Conservation (phyloP, 306 rosid genomes). For the Elaeagnus macrophylla region DNA sequence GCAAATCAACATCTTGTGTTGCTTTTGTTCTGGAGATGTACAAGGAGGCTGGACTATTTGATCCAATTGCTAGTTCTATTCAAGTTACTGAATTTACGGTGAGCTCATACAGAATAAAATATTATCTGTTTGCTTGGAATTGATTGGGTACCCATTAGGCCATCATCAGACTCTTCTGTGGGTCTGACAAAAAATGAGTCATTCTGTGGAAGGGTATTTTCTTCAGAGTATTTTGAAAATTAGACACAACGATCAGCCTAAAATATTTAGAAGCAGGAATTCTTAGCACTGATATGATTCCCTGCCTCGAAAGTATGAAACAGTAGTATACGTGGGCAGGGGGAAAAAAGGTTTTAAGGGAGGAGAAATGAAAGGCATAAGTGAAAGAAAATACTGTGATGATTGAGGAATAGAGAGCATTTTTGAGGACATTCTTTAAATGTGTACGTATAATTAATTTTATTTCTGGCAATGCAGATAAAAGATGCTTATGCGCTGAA, state of each 20-base stretch:
- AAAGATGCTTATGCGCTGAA: conserved; percentile 89
- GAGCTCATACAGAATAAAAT: conserved; percentile 25
- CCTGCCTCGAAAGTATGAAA: no score
- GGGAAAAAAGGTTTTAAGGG: not conserved
- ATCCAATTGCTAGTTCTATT: conserved; percentile 65
- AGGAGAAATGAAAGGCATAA: not conserved
- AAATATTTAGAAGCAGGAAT: no score
- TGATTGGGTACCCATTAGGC: not conserved
- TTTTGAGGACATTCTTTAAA: conserved; percentile 4
- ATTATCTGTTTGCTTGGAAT: conserved; percentile 14
- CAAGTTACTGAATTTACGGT: conserved; percentile 98
- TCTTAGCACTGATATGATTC: no score
- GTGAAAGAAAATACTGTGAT: not conserved
- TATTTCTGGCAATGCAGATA: conserved; percentile 50
- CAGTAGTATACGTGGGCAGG: no score
- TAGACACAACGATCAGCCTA: no score
- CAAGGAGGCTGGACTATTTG: conserved; percentile 87
- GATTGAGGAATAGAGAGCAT: not conserved
- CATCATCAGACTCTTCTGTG: not conserved
- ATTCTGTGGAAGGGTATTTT: not conserved
- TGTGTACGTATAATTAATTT: conserved; percentile 9
- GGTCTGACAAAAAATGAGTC: not conserved
- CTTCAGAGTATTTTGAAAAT: no score
- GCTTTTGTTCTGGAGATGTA: conserved; percentile 90
- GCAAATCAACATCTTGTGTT: conserved; percentile 83